Percentiles rank a stretch among this genome's conserved stretches.
Evolutionary conservation across 2,329 filamentous ascomycete species (phyloP).

Genomic region (Aspergillus ochraceoroseus): DNA sequence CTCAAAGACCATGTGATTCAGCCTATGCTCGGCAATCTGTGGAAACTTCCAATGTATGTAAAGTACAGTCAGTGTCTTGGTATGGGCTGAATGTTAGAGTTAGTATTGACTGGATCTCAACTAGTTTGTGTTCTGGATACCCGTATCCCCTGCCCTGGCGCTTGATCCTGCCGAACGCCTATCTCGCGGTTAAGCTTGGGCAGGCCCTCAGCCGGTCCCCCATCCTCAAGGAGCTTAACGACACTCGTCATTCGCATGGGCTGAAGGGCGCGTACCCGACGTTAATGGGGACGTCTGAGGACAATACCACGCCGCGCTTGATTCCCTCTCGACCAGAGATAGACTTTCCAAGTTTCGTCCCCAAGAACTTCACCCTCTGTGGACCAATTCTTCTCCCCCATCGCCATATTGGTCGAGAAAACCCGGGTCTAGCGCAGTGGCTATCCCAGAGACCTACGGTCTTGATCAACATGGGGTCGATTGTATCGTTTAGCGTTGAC

Average conservation of each 20-base stretch:
- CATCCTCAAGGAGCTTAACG: slow-evolving; percentile 16
- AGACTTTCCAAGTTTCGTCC: slow-evolving; percentile 38
- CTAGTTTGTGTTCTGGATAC: slow-evolving; percentile 41
- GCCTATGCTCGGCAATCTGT: slow-evolving; percentile 31
- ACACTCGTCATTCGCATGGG: slow-evolving; percentile 24
- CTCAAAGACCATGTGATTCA: slow-evolving; percentile 41
- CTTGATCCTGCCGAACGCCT: slow-evolving; percentile 39
- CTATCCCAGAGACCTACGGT: slow-evolving; percentile 40
- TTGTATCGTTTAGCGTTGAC: slow-evolving; percentile 22
- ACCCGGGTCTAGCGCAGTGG: slow-evolving; percentile 41
- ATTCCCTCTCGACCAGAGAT: slow-evolving; percentile 21
- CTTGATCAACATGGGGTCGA: slow-evolving; percentile 45
- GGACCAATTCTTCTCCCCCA: slow-evolving; percentile 43
- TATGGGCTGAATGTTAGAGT: too few relatives aligned
- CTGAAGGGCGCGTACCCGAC: slow-evolving; percentile 21
- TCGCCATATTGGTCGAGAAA: slow-evolving; percentile 29
- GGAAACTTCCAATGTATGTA: slow-evolving; percentile 20
- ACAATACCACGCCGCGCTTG: slow-evolving; percentile 13
- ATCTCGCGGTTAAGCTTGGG: slow-evolving; percentile 29
- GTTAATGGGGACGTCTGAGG: neutral
- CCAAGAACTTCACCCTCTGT: slow-evolving; percentile 36
- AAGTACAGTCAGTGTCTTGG: neutral
- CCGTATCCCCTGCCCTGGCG: slow-evolving; percentile 43
- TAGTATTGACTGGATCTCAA: too few relatives aligned
- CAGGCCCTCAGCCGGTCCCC: neutral